A percentile compares a stretch with the other conserved stretches of the same genome.
Evolutionary conservation across 2,329 filamentous ascomycete genomes (phyloP).

Genomic region (Hypoxylon sp.): DNA sequence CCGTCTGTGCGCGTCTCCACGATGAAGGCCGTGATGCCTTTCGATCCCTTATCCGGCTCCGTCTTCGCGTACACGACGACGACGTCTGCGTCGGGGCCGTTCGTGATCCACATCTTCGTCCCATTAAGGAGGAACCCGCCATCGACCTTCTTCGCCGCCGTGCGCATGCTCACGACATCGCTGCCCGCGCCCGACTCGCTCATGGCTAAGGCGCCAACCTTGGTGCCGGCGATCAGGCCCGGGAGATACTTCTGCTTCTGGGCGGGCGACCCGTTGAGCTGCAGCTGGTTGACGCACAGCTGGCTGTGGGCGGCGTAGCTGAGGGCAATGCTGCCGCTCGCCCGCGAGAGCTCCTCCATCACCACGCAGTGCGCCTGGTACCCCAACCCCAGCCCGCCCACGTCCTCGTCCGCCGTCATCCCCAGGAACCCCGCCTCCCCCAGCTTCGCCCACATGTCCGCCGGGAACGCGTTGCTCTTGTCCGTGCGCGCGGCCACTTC

Average conservation of each 20-base stretch:
- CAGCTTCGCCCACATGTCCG: constrained; percentile 92
- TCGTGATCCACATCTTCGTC: constrained; percentile 99
- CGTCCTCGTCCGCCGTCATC: constrained; percentile 92
- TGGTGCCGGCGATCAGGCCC: constrained; percentile 82
- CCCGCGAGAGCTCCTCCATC: constrained; percentile 93
- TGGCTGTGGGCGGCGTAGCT: constrained; percentile 97
- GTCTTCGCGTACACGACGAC: constrained; percentile 99
- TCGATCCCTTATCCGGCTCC: constrained; percentile 81
- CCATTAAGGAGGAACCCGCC: constrained; percentile 90
- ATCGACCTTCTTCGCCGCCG: constrained; percentile 82
- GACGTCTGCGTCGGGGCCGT: constrained; percentile 92
- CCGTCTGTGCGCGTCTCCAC: constrained; percentile 80
- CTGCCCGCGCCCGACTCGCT: constrained; percentile 91
- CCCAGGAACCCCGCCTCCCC: constrained; percentile 93
- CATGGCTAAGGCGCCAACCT: constrained; percentile 93
- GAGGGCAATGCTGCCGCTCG: constrained; percentile 85
- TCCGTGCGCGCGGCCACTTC: constrained; percentile 88
- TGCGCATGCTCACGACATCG: constrained; percentile 97
- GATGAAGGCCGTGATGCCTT: constrained; percentile 95
- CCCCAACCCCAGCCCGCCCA: constrained; percentile 90
- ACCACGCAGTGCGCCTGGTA: constrained; percentile 97
- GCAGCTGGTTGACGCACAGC: constrained; percentile 95
- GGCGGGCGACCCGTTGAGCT: constrained; percentile 83
- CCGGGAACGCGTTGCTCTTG: constrained; percentile 87
- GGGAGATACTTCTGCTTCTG: constrained; percentile 89